Conservation (phyloP, 2,329 filamentous ascomycete genomes). For the Ciborinia camelliae region DNA sequence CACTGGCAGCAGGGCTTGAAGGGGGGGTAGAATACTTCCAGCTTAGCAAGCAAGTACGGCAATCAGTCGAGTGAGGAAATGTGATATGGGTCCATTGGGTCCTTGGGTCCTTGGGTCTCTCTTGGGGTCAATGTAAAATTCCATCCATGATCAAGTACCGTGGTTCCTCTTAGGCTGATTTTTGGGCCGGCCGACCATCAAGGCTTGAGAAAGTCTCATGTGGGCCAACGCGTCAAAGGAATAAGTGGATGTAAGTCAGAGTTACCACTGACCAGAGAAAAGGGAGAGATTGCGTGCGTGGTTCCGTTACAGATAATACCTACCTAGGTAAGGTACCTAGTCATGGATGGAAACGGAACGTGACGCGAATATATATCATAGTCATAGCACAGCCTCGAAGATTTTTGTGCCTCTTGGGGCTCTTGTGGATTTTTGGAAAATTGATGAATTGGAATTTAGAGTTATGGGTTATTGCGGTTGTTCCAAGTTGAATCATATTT, state of each 20-base stretch:
- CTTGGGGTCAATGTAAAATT: constrained; percentile 1
- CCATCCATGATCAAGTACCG: constrained; percentile 16
- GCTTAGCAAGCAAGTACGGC: background rate
- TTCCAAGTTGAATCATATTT: background rate
- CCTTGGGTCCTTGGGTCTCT: background rate
- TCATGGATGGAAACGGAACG: constrained; percentile 18
- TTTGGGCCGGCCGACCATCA: constrained; percentile 2
- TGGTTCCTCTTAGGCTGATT: constrained; percentile 14
- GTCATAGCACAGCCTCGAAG: constrained; percentile 23
- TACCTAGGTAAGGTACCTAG: no score
- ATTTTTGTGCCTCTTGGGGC: background rate
- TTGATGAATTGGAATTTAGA: background rate
- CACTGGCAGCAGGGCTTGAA: background rate
- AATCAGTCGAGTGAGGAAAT: background rate
- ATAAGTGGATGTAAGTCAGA: constrained; percentile 20
- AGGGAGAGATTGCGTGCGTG: background rate
- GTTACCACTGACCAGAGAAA: background rate
- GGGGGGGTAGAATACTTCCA: constrained; percentile 5
- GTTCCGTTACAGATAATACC: constrained; percentile 8
- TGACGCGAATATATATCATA: constrained; percentile 17
- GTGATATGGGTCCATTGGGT: background rate
- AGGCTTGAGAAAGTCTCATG: constrained; percentile 19
- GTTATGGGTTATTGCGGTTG: no score
- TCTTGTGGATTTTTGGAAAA: background rate
- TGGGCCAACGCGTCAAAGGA: constrained; percentile 23